Evolutionary conservation across 2,329 filamentous ascomycete species (phyloP), one percentile per base, ranked within the genome.

Genomic region (Ceratocystis cacaofunesta): DNA sequence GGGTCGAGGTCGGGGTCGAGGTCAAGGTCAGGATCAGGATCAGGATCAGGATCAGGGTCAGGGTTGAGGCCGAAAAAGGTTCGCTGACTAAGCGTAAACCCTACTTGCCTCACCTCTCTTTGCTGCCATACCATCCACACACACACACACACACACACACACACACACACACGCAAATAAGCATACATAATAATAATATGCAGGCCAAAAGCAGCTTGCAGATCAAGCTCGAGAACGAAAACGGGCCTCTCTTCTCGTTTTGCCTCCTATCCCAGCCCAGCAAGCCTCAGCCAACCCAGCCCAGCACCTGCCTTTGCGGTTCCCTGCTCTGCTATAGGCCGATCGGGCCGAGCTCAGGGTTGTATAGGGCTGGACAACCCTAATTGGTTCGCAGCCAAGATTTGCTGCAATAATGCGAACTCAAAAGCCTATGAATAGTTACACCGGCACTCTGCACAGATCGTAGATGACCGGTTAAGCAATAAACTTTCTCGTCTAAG

Each of bases 261-360:
- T 25, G n/a, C 8, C 46, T 8, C 10, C 46, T 22, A n/a, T 50
- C 6, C 7, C n/a, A 19, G 19, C 46, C 46, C 7, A 50, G 46
- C 30, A 30, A 30, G 43, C 17, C 43, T 15, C 43, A 46, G 43
- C 43, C 10, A 46, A 46, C 43, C 10, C 17, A 46, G 43, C 43
- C 5, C 30, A 30, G 30, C 30, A 25, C 30, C 30, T 30, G 30
- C 30, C 30, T 30, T 30, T 25, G 22, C 19, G 48, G 19, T 8
- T 52, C 8, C 48, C 32, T 57, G 52, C 25, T n/a, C 36, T 19
- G 28, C 6, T 58, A 32, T 30, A 58, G 52, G 28, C 52, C 22
- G 52, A 58, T 58, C 52, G 52, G 52, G 28, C 52, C 28, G 52
- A 36, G 52, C 52, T 58, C 52, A 58, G 52, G 52, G 52, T 36